Evolutionary conservation across 148 eudicot species (phyloP).

Genomic region (Rhododendron simsii): DNA sequence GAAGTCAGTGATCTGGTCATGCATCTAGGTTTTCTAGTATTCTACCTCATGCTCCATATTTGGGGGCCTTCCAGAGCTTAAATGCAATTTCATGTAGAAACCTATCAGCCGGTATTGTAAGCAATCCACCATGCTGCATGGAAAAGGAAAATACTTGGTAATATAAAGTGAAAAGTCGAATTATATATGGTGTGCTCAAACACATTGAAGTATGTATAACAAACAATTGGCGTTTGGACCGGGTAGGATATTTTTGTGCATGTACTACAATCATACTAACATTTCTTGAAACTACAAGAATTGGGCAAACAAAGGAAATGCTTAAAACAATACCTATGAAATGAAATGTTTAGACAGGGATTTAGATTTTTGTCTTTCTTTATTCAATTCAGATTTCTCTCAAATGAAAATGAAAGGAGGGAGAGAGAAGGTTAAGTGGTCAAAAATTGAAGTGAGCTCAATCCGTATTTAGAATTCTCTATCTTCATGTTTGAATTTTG

Average conservation of each 20-base stretch:
- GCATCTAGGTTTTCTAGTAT: neutral
- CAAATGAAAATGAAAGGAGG: no score
- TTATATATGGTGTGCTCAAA: neutral
- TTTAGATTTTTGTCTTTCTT: no score
- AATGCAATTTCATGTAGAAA: constrained; percentile 87
- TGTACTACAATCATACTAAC: neutral
- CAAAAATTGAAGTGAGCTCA: no score
- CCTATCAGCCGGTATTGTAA: constrained; percentile 86
- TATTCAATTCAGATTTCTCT: no score
- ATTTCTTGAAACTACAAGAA: neutral
- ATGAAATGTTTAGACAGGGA: no score
- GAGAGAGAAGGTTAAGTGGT: no score
- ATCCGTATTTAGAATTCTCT: no score
- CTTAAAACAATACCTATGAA: neutral
- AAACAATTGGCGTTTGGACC: neutral
- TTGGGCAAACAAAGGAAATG: neutral
- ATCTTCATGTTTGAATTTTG: no score
- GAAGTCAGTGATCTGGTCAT: neutral
- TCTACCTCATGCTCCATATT: constrained; percentile 80
- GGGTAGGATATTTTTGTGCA: neutral
- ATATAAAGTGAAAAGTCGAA: neutral
- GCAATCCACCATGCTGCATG: constrained; percentile 74
- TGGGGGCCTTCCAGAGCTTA: constrained; percentile 98
- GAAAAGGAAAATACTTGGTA: neutral
- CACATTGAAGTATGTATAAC: neutral